Percentiles rank a stretch among this genome's conserved stretches.
phyloP scores from a whole-genome alignment of 305 asterid genomes.

The Solanum hybrid region DNA sequence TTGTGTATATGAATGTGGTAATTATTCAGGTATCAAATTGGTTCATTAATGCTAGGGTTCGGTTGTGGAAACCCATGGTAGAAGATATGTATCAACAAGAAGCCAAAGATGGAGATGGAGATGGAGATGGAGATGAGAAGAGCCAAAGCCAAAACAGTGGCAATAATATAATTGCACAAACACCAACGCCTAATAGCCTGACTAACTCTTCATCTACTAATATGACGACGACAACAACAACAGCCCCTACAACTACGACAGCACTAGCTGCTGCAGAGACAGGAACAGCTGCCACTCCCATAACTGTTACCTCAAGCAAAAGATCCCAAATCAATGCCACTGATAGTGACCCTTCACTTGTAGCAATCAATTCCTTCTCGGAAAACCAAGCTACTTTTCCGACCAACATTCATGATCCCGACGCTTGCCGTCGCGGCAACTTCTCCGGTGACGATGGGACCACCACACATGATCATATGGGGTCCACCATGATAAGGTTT shows the following conservation, averaged over 20 bases:
- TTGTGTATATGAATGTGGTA: neutral
- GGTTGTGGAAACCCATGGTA: conserved; percentile 99
- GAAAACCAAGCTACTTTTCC: conserved; percentile 31
- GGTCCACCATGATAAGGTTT: conserved; percentile 56
- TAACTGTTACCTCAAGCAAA: conserved; percentile 23
- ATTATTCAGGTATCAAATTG: conserved; percentile 83
- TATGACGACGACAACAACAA: conserved; percentile 9
- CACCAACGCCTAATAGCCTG: conserved; percentile 29
- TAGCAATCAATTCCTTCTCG: conserved; percentile 44
- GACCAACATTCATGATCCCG: conserved; percentile 10
- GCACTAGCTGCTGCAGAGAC: neutral
- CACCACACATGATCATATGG: conserved; percentile 16
- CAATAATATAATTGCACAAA: conserved; percentile 30
- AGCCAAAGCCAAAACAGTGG: conserved; percentile 20
- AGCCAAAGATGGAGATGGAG: conserved; percentile 79
- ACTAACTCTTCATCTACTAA: conserved; percentile 5
- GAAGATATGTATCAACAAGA: conserved; percentile 97
- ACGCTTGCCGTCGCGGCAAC: conserved; percentile 8
- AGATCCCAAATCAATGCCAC: conserved; percentile 42
- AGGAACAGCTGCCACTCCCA: conserved; percentile 5
- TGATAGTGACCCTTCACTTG: conserved; percentile 52
- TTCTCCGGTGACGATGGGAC: conserved; percentile 1
- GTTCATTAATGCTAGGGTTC: conserved; percentile 99
- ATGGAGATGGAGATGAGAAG: conserved; percentile 31
- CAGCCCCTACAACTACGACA: conserved; percentile 16